phyloP scores from a whole-genome alignment of 495 filamentous ascomycete species.

The Aspergillus carlsbadensis region DNA sequence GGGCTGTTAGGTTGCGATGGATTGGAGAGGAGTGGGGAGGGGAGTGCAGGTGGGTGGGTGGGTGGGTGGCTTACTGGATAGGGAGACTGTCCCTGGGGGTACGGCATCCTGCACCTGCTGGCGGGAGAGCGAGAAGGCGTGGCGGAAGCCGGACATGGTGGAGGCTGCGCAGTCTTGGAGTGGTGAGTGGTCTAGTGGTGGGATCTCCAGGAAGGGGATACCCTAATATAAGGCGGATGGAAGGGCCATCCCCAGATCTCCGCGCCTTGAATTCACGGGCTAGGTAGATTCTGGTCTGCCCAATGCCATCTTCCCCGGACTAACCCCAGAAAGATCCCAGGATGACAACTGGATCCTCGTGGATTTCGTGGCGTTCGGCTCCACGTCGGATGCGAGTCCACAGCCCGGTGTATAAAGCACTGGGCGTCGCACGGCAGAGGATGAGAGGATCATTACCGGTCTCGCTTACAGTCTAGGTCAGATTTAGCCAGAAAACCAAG shows the following conservation, averaged over 20 bases:
- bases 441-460: background rate
- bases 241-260: too few species aligned
- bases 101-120: slow-evolving; percentile 10
- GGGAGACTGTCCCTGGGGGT: slow-evolving; percentile 11
- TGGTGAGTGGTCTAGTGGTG: background rate
- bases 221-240: too few species aligned
- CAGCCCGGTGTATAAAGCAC: background rate
- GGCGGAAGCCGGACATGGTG: slow-evolving; percentile 10
- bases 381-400: slow-evolving; percentile 4
- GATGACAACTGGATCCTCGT: background rate
- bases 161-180: background rate
- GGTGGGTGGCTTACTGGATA: slow-evolving; percentile 7
- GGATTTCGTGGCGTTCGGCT: slow-evolving; percentile 7
- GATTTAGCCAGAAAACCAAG: too few species aligned
- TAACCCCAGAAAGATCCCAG: background rate
- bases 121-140: slow-evolving; percentile 11
- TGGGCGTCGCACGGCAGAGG: background rate
- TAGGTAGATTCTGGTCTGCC: too few species aligned
- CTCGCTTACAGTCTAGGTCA: too few species aligned
- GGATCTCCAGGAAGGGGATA: too few species aligned
- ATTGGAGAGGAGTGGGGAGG: background rate
- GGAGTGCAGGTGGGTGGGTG: background rate
- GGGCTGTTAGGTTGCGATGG: background rate
- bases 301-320: too few species aligned
- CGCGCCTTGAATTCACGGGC: too few species aligned